Base-by-base conservation (phyloP, 2,329 filamentous ascomycete genomes). In the Allantophomopsis lycopodina region DNA sequence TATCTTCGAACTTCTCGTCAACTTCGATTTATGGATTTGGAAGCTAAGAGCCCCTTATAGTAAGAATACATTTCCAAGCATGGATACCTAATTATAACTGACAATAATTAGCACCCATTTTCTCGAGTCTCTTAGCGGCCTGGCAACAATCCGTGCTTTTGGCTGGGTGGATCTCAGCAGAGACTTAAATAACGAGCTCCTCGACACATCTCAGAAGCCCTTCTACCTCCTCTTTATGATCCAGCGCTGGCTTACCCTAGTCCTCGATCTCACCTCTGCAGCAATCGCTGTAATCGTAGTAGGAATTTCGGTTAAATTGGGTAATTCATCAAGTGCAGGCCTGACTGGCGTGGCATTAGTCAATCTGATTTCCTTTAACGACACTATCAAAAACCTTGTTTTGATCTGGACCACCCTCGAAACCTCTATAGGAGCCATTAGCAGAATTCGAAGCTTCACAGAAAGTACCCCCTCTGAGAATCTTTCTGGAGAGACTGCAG, bases 381-480 rank as follows among this genome's bases (percentile, higher is more conserved):
- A 40, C 35, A 41, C 67, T 39, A 50, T 64, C 11, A 54, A 73
- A 17, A 60, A 73, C 8, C 52, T 57, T 1, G 41, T 51, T 10
- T 59, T 56, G 14, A 63, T 61, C 35, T 76, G 70, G 70, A 73
- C 71, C 0, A 61, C 61, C 33, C 56, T 76, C 11, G 72, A 76
- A 46, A 76, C 70, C 0, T 63, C 65, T 34, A 65, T 76, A 35
- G 71, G 72, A 10, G 70, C 70, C 11, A 63, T 77, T 6, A 59
- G 64, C 6, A 62, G 73, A 28, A 62, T 74, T 45, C 69, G 67
- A 49, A 60, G 62, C 14, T 75, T 73, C 44, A 61, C 59, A 1
- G 56, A 58, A 47, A 59, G 71, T 39, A 51, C 50, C 38, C 51
- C 54, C 8, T 50, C 43, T 2, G 65, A 71, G 44, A 46, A 55